Evolutionary conservation across 441 rosid genomes (phyloP).

Genomic region (Erodium moschatum): DNA sequence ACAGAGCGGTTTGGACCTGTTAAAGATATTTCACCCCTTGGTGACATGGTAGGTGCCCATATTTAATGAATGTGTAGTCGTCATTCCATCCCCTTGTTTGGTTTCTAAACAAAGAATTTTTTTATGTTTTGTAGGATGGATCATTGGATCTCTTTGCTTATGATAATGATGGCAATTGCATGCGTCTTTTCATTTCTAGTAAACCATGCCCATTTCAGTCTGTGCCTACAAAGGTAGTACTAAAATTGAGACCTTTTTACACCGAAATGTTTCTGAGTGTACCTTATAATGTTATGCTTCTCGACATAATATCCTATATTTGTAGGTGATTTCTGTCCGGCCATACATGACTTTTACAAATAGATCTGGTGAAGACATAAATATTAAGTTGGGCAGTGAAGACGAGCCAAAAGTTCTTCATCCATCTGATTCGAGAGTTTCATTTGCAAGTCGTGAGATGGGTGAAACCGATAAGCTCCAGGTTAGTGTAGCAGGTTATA

Average conservation of each 20-base stretch:
- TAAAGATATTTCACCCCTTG: constrained; percentile 79
- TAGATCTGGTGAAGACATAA: constrained; percentile 77
- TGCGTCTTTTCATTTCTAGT: constrained; percentile 77
- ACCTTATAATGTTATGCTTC: constrained; percentile 15
- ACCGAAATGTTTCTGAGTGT: neutral
- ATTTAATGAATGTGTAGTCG: neutral
- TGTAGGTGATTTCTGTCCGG: constrained; percentile 77
- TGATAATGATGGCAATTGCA: constrained; percentile 64
- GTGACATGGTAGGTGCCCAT: constrained; percentile 65
- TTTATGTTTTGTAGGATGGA: constrained; percentile 58
- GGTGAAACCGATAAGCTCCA: constrained; percentile 67
- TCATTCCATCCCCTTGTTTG: neutral
- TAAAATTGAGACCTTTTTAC: neutral
- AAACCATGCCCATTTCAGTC: constrained; percentile 80
- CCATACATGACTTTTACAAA: constrained; percentile 96
- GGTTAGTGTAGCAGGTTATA: constrained; percentile 37
- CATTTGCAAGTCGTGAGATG: constrained; percentile 51
- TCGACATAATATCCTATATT: constrained; percentile 15
- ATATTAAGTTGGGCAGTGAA: constrained; percentile 54
- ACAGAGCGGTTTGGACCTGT: constrained; percentile 60
- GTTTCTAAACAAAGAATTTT: neutral
- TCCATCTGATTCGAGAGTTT: constrained; percentile 71
- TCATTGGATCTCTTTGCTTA: constrained; percentile 73
- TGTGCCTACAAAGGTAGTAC: constrained; percentile 81
- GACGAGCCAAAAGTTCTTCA: constrained; percentile 79